Conservation (phyloP, 2,329 filamentous ascomycete genomes). For the Alternaria tenuissima region DNA sequence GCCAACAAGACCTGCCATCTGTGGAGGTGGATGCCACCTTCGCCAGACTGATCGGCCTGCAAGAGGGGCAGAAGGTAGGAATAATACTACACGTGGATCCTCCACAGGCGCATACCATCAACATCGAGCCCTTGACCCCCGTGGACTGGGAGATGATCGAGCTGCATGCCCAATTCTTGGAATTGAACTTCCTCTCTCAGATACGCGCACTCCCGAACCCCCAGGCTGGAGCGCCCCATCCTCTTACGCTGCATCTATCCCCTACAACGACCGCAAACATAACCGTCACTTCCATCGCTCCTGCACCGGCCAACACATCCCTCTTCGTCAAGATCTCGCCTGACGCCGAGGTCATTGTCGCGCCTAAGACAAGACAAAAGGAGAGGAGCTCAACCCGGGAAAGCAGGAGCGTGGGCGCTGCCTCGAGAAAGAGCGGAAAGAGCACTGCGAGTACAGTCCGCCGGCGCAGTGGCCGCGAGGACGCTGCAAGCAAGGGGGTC, state of each 20-base stretch:
- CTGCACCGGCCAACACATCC: conserved; percentile 70
- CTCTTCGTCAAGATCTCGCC: conserved; percentile 92
- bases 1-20: conserved; percentile 78
- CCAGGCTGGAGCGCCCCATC: conserved; percentile 69
- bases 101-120: conserved; percentile 88
- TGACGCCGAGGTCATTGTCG: conserved; percentile 96
- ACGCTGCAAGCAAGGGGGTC: conserved; percentile 69
- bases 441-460: conserved; percentile 77
- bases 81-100: conserved; percentile 84
- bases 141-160: conserved; percentile 99
- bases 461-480: conserved; percentile 65
- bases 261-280: conserved; percentile 96
- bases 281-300: conserved; percentile 81
- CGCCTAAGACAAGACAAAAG: conserved; percentile 86
- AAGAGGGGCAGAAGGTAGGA: conserved; percentile 79
- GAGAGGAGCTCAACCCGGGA: conserved; percentile 71
- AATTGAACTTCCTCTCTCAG: conserved; percentile 91
- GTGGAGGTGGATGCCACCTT: conserved; percentile 91
- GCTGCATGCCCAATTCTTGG: conserved; percentile 92
- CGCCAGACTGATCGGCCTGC: conserved; percentile 76
- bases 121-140: conserved; percentile 93
- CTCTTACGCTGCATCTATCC: conserved; percentile 89
- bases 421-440: conserved; percentile 79
- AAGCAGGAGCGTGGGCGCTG: conserved; percentile 80
- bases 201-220: conserved; percentile 94